Conservation (phyloP, 345 rosid species). For the Xanthoceras sorbifolium region DNA sequence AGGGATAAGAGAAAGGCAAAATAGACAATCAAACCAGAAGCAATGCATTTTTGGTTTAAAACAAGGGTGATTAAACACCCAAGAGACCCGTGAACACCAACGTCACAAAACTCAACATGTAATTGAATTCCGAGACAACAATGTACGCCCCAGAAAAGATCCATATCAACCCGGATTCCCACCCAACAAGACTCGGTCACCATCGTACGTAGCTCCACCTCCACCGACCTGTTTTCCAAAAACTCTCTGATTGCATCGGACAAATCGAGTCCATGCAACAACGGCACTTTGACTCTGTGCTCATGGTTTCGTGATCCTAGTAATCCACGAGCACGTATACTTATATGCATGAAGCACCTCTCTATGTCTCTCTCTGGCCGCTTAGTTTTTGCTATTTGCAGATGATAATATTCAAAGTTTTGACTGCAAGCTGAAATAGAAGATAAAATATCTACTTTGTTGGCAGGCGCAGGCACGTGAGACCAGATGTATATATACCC, state of each 20-base stretch:
- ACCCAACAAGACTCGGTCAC: slow-evolving; percentile 68
- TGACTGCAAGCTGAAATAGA: too few species aligned
- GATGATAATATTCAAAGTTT: too few species aligned
- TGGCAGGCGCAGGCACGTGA: too few species aligned
- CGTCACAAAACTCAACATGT: slow-evolving; percentile 83
- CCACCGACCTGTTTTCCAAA: slow-evolving; percentile 37
- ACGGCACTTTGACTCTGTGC: slow-evolving; percentile 27
- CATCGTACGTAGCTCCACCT: slow-evolving; percentile 45
- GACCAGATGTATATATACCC: too few species aligned
- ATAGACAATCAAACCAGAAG: too few species aligned
- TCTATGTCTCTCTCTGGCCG: too few species aligned
- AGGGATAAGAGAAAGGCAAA: too few species aligned
- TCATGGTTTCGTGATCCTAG: background rate
- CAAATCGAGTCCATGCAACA: slow-evolving; percentile 56
- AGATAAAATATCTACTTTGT: too few species aligned
- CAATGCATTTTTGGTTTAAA: too few species aligned
- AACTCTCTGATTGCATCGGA: slow-evolving; percentile 65
- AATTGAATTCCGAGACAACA: slow-evolving; percentile 56
- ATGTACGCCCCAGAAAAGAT: slow-evolving; percentile 71
- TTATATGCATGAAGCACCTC: background rate
- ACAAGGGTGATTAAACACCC: slow-evolving; percentile 50
- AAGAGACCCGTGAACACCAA: slow-evolving; percentile 74
- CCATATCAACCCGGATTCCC: slow-evolving; percentile 89
- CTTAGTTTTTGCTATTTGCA: too few species aligned
- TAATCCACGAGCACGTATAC: too few species aligned